Evolutionary conservation across 2,329 filamentous ascomycete genomes (phyloP), one percentile per base, ranked within the genome.

Genomic region (Gyromitra esculenta): DNA sequence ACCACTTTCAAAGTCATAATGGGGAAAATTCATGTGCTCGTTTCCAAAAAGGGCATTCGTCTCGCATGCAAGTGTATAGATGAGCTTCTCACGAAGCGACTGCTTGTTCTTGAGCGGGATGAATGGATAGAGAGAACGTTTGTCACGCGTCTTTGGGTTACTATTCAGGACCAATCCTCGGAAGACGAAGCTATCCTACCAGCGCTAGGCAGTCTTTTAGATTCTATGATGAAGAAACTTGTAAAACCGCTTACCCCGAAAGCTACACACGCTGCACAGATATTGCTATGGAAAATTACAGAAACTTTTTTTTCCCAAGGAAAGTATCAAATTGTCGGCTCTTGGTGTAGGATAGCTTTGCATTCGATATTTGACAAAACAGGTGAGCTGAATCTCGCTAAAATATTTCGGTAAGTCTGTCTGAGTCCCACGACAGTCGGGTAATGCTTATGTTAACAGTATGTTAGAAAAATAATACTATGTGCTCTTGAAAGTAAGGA

Each of bases 261-360:
- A 48, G 72, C 77, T 71, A 72, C 75, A 62, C 68, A 86, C 77
- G 84, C 83, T 63, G 82, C 81, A 56, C 81, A 85, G 41, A 83
- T 85, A 79, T 83, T 97, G 2, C 84, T 97, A 2, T 97, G 94
- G 93, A 96, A 93, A 83, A 88, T 87, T 35, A 85, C 92, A n/a
- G 91, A 94, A 67, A 83, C 85, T 0, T 85, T 85, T 13, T 89
- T 88, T 77, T 84, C 83, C 0, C 85, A 87, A 41, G 84, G 86
- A 1, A 84, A 89, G 15, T 88, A 87, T 70, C 84, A 86, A 1
- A 79, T 85, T 13, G 88, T 91, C 0, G 87, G 91, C 77, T 83
- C 85, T 65, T 97, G 93, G 93, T 96, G 92, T 80, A 86, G 83
- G 6, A 82, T 93, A 18, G 90, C 91, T 0, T 85, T 91, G 11